A percentile compares a stretch with the other conserved stretches of the same genome.
Conservation (phyloP, 2,329 filamentous ascomycete species). For the Purpureocillium takamizusanense region DNA sequence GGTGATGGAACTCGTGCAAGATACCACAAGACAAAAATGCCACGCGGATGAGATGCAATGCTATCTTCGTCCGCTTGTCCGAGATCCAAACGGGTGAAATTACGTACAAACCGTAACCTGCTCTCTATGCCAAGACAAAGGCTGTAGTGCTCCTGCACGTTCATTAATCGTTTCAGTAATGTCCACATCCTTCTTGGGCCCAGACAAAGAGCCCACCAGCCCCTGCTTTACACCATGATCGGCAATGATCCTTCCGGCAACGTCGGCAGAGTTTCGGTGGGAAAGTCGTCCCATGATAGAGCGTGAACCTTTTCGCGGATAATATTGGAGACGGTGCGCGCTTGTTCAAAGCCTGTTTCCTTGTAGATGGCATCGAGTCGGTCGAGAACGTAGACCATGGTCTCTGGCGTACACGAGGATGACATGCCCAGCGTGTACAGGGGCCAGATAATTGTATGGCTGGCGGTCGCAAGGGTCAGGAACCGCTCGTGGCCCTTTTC, state of each 20-base stretch:
- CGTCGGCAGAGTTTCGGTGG: conserved; percentile 16
- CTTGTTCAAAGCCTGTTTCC: conserved; percentile 37
- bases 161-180: too few relatives aligned
- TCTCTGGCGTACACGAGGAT: conserved; percentile 30
- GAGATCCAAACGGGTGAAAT: too few relatives aligned
- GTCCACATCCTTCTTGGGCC: too few relatives aligned
- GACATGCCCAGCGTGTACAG: conserved; percentile 40
- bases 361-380: conserved; percentile 34
- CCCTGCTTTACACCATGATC: conserved; percentile 18
- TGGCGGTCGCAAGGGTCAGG: conserved; percentile 38
- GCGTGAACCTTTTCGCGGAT: conserved; percentile 26
- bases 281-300: conserved; percentile 15
- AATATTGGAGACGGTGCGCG: conserved; percentile 30
- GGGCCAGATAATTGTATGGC: conserved; percentile 41
- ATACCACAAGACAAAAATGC: not conserved
- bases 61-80: too few relatives aligned
- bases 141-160: too few relatives aligned
- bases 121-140: too few relatives aligned
- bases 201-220: not conserved
- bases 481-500: conserved; percentile 32
- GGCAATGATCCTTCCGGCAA: conserved; percentile 15
- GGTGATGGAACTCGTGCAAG: conserved; percentile 44
- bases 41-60: too few relatives aligned
- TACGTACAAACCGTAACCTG: too few relatives aligned
- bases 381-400: conserved; percentile 33